These are phyloP conservation scores for Pythium dissotocum DNA, from an alignment of 352 stramenopile species.

Conservation along the genomic window DNA sequence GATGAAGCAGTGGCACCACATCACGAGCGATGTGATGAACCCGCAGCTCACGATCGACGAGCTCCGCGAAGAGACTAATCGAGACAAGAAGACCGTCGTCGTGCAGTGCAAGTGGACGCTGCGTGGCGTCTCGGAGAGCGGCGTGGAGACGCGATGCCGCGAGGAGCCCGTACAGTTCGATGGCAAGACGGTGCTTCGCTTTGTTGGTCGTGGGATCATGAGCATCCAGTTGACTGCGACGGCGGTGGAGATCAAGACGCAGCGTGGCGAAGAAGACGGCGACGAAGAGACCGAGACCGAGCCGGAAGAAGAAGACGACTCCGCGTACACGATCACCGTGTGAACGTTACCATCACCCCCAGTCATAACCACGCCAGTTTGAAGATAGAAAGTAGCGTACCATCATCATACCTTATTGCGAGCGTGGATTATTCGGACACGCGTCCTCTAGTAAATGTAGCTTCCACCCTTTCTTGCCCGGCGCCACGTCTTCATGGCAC, in stretches of 20 bases:
- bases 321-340: not conserved
- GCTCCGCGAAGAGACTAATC: not conserved
- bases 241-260: not conserved
- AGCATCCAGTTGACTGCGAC: not conserved
- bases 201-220: not conserved
- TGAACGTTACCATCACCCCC: not conserved
- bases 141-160: not conserved
- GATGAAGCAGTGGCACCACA: not conserved
- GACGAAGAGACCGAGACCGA: not conserved
- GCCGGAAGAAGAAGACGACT: not conserved
- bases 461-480: constrained; percentile 70
- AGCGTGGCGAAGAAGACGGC: not conserved
- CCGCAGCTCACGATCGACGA: not conserved
- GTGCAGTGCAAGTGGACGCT: not conserved
- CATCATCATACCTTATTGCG: constrained; percentile 15
- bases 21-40: not conserved
- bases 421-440: constrained; percentile 83
- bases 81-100: not conserved
- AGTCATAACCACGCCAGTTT: not conserved
- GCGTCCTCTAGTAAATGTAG: constrained; percentile 64
- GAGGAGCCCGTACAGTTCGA: not conserved
- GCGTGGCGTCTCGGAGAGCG: constrained; percentile 8
- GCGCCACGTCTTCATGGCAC: constrained; percentile 74
- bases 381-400: constrained; percentile 1
- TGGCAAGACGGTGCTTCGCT: not conserved